Base-by-base conservation (phyloP, 345 rosid genomes). In the Diplotaxis tenuifolia region DNA sequence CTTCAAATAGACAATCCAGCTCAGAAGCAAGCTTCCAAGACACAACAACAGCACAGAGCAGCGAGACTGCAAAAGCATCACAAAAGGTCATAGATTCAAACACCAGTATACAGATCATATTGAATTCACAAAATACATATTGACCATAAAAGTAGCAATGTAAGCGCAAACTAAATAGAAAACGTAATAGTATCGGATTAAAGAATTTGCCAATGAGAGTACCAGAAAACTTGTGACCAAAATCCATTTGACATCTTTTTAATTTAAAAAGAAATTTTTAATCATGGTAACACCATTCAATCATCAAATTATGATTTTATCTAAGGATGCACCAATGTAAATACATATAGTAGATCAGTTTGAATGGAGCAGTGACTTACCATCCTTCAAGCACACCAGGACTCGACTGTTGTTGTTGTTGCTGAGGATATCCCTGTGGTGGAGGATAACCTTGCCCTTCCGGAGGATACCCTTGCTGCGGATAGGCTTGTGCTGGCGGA, bases 321-420 rank as follows among this genome's bases (percentile, higher is more conserved):
- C 21, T 1, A 22, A 14, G 10, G 16, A 34, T 18, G 2, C 9
- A 54, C 7, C 10, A 22, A 20, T 53, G 28, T 4, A 54, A 6
- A 54, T 54, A 21, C 7, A 42, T 28, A 28, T 28, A 28, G 9
- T 45, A 53, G 6, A 45, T 7, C 6, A n/a, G 19, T n/a, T 45
- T 45, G 50, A 45, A 20, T 53, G 28, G 58, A 27, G 45, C n/a
- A 52, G 15, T 1, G 6, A 45, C 85, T 36, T 79, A 92, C 97
- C 96, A 89, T 73, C 92, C 96, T 85, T 89, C 96, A 25, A 92
- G 0, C 49, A 71, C 38, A 45, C 98, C 92, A 19, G 68, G 62
- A 61, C 29, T 0, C 72, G 61, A 49, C 14, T 65, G 5, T 40
- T 70, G 64, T 15, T 82, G 87, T 15, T 79, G 90, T 27, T 74